Conservation (phyloP, 495 filamentous ascomycete species). For the Tricharina praecox region DNA sequence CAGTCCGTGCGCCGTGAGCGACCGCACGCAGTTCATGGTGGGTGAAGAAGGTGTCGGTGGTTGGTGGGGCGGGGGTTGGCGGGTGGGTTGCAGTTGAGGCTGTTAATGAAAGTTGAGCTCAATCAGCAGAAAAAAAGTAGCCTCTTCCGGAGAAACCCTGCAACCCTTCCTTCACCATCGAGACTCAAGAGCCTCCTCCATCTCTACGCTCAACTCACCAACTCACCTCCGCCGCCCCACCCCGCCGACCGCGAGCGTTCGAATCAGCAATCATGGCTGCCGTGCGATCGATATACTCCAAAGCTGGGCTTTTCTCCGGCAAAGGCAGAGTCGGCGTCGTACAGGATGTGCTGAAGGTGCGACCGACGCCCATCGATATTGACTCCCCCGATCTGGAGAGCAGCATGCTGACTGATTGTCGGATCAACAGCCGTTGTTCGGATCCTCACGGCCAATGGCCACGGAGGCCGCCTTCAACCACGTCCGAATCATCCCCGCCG, state of each 20-base stretch:
- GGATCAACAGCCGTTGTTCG: conserved; percentile 1
- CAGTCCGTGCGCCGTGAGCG: not conserved
- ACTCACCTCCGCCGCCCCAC: not conserved
- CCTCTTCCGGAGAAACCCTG: conserved; percentile 16
- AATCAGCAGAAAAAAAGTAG: conserved; percentile 12
- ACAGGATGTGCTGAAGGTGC: conserved; percentile 14
- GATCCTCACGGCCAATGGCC: conserved; percentile 37
- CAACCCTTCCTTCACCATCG: conserved; percentile 1
- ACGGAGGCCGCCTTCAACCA: conserved; percentile 37
- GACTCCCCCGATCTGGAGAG: not conserved
- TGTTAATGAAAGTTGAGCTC: conserved; percentile 6
- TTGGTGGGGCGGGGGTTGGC: not conserved
- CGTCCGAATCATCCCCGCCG: conserved; percentile 9
- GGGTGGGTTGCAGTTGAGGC: not conserved
- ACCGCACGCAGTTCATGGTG: conserved; percentile 5
- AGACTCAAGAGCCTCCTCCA: not conserved
- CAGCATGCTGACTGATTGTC: not conserved
- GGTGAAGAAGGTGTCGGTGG: conserved; percentile 1
- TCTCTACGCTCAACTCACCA: too few relatives aligned
- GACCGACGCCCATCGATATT: too few relatives aligned
- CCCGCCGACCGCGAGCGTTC: not conserved
- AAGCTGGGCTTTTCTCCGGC: conserved; percentile 5
- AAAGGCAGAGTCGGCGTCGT: not conserved
- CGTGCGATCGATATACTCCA: conserved; percentile 7
- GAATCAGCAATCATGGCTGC: conserved; percentile 11